Percentiles rank a stretch among this genome's conserved stretches.
These are phyloP conservation scores for Penicillium verhagenii DNA, from an alignment of 495 filamentous ascomycete species.

Conservation along the genomic window DNA sequence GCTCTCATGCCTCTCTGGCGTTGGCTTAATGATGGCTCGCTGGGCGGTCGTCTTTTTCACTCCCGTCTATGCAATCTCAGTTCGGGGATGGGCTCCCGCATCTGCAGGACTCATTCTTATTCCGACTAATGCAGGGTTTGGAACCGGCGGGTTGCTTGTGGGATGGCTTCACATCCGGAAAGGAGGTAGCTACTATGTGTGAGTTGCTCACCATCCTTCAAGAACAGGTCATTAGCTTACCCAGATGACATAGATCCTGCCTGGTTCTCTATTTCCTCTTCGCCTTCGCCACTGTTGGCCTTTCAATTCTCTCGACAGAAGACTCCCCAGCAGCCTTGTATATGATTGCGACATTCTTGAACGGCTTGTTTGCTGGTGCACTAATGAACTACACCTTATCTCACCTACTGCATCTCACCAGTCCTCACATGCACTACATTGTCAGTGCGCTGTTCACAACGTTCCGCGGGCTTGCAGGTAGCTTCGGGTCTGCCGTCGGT, in stretches of 20 bases:
- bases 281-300: slow-evolving; percentile 43
- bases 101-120: slow-evolving; percentile 68
- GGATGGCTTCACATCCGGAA: slow-evolving; percentile 70
- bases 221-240: not conserved
- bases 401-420: slow-evolving; percentile 69
- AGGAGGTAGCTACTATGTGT: slow-evolving; percentile 62
- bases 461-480: slow-evolving; percentile 71
- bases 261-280: slow-evolving; percentile 56
- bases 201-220: slow-evolving; percentile 5
- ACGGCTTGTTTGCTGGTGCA: slow-evolving; percentile 68
- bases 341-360: slow-evolving; percentile 55
- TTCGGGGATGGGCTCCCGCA: slow-evolving; percentile 62
- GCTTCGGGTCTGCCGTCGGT: slow-evolving; percentile 73
- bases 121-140: slow-evolving; percentile 75
- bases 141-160: slow-evolving; percentile 63
- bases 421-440: slow-evolving; percentile 62
- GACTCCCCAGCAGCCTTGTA: slow-evolving; percentile 46
- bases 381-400: slow-evolving; percentile 75
- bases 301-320: slow-evolving; percentile 52
- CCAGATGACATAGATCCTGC: slow-evolving; percentile 40
- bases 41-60: slow-evolving; percentile 78
- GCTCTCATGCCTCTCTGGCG: slow-evolving; percentile 64
- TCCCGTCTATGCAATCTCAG: slow-evolving; percentile 70
- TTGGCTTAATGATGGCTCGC: slow-evolving; percentile 71
- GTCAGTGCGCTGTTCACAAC: slow-evolving; percentile 68